Conservation (phyloP, 306 rosid species). For the Casuarina equisetifolia region DNA sequence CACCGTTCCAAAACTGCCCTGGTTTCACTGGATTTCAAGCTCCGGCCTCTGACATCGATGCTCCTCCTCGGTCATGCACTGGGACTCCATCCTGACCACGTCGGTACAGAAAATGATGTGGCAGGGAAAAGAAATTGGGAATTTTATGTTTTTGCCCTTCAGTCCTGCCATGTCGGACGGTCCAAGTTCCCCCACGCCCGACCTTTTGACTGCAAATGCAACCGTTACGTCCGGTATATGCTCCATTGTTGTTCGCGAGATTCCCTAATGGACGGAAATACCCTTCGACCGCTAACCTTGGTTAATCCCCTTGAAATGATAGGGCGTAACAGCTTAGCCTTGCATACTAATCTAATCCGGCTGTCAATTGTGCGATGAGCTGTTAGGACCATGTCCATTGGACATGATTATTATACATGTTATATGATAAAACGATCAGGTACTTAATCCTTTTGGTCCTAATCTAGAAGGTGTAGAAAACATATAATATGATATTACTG, state of each 20-base stretch:
- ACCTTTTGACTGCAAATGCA: conserved; percentile 27
- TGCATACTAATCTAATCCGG: conserved; percentile 24
- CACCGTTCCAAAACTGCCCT: not conserved
- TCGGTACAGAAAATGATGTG: not conserved
- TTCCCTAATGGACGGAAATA: conserved; percentile 12
- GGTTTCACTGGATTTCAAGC: not conserved
- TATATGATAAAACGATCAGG: no score
- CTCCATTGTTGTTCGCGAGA: not conserved
- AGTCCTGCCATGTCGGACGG: conserved; percentile 10
- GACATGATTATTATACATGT: no score
- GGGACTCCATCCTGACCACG: not conserved
- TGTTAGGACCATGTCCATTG: conserved; percentile 14
- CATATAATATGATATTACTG: no score
- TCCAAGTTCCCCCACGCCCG: conserved; percentile 9
- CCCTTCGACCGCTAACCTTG: conserved; percentile 29
- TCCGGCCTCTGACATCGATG: not conserved
- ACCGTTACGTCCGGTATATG: conserved; percentile 49
- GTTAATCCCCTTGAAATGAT: conserved; percentile 27
- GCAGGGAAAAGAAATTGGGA: not conserved
- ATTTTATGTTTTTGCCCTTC: conserved; percentile 29
- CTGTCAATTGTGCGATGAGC: conserved; percentile 31
- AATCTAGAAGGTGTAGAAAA: no score
- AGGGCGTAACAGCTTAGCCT: conserved; percentile 37
- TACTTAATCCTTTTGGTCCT: no score
- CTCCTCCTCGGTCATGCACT: conserved; percentile 11